Conservation (phyloP, 1,139 yeast species). For the Geotrichum histeridarum region DNA sequence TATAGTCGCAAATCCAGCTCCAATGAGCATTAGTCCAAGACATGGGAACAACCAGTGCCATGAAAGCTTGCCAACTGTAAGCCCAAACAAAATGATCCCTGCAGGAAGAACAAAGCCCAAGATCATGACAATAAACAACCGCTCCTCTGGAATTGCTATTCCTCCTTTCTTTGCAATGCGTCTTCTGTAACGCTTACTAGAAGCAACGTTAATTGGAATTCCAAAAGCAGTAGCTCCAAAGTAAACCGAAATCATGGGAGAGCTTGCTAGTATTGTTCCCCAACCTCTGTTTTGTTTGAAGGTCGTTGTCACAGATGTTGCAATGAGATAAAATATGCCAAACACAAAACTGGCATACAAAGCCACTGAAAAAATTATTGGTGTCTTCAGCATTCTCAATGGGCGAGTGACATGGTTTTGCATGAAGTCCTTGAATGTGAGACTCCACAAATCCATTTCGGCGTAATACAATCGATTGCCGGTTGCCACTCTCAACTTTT, state of each 20-base stretch:
- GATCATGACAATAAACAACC: conserved; percentile 50
- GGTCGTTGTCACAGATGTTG: conserved; percentile 40
- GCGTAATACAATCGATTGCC: conserved; percentile 49
- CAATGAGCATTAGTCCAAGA: conserved; percentile 59
- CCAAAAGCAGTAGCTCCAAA: conserved; percentile 52
- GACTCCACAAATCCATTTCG: conserved; percentile 43
- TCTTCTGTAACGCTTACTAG: conserved; percentile 36
- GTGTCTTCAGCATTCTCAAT: conserved; percentile 43
- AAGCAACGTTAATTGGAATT: conserved; percentile 40
- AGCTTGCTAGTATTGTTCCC: conserved; percentile 45
- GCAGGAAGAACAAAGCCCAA: conserved; percentile 51
- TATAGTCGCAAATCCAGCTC: conserved; percentile 57
- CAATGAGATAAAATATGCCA: conserved; percentile 43
- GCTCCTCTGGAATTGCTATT: conserved; percentile 52
- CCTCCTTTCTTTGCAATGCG: conserved; percentile 39
- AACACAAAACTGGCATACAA: conserved; percentile 45
- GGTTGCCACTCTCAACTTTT: conserved; percentile 51
- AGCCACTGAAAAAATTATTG: conserved; percentile 43
- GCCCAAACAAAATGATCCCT: conserved; percentile 70
- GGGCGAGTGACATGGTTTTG: conserved; percentile 42
- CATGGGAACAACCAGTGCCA: conserved; percentile 74
- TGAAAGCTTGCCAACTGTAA: conserved; percentile 53
- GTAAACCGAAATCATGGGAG: conserved; percentile 55
- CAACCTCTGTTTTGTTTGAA: conserved; percentile 38
- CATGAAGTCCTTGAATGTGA: conserved; percentile 39